These are phyloP conservation scores for Fusarium neocosmosporiellum DNA, from an alignment of 2,329 filamentous ascomycete genomes.

Conservation along the genomic window DNA sequence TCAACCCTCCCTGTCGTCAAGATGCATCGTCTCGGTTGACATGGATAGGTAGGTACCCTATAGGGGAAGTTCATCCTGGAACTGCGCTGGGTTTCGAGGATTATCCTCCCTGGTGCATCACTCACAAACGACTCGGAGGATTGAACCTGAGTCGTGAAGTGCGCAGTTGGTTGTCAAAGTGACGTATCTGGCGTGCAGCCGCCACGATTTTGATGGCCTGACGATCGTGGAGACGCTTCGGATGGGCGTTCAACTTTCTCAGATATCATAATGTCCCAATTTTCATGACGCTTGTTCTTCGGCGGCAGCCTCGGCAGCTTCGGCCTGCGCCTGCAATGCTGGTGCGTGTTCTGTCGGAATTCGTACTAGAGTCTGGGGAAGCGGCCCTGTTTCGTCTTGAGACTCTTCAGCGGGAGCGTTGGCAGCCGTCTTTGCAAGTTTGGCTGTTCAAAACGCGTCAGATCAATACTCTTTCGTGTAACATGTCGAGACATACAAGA, in stretches of 20 bases:
- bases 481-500: slow-evolving; percentile 69
- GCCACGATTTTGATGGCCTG: not conserved
- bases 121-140: not conserved
- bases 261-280: not conserved
- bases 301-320: slow-evolving; percentile 59
- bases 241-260: not conserved
- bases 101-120: not conserved
- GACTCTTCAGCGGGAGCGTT: slow-evolving; percentile 49
- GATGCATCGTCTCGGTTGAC: not conserved
- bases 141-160: not conserved
- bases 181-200: not conserved
- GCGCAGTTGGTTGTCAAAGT: not conserved
- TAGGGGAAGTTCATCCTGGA: not conserved
- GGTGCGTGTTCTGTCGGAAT: slow-evolving; percentile 85
- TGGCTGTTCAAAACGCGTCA: slow-evolving; percentile 60
- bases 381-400: slow-evolving; percentile 58
- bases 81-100: not conserved
- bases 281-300: slow-evolving; percentile 51
- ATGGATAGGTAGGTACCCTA: not conserved
- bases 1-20: not conserved
- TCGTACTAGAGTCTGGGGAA: slow-evolving; percentile 85
- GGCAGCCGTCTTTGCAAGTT: slow-evolving; percentile 72
- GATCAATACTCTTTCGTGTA: not conserved
- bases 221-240: not conserved
- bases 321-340: slow-evolving; percentile 69